These are phyloP conservation scores for Boehmeria nivea DNA, from an alignment of 306 rosid genomes.

Conservation along the genomic window DNA sequence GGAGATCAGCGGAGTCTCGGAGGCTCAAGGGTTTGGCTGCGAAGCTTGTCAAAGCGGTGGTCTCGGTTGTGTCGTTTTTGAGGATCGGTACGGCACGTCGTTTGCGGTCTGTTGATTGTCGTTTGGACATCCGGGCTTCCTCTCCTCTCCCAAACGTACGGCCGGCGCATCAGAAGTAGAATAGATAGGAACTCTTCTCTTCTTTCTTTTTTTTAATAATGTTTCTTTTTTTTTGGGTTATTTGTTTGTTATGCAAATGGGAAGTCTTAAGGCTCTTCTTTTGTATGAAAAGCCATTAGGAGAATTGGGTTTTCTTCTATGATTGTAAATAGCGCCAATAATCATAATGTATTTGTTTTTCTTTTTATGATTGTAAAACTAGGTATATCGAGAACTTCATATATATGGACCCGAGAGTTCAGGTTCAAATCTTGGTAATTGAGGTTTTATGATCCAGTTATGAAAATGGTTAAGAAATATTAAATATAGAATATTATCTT, in stretches of 20 bases:
- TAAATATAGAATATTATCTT: too few relatives aligned
- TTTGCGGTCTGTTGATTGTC: constrained; percentile 36
- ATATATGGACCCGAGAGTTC: too few relatives aligned
- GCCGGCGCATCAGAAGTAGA: constrained; percentile 6
- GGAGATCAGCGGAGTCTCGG: constrained; percentile 16
- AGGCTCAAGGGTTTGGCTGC: constrained; percentile 33
- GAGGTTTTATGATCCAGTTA: too few relatives aligned
- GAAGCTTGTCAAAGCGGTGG: constrained; percentile 45
- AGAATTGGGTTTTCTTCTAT: neutral
- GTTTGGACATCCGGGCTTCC: constrained; percentile 18
- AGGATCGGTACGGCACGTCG: constrained; percentile 25
- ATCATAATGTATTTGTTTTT: too few relatives aligned
- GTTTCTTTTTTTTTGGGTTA: neutral
- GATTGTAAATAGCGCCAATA: too few relatives aligned
- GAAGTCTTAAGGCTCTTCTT: neutral
- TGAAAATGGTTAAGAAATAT: too few relatives aligned
- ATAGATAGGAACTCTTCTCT: too few relatives aligned
- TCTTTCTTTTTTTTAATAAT: neutral
- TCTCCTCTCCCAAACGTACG: constrained; percentile 30
- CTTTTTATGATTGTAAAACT: too few relatives aligned
- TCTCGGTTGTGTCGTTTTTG: constrained; percentile 30
- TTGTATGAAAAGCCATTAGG: neutral
- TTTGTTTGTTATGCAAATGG: neutral
- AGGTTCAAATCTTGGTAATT: too few relatives aligned
- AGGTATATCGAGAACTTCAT: too few relatives aligned